Evolutionary conservation across 2,329 filamentous ascomycete species (phyloP), one percentile per base, ranked within the genome.

Genomic region (Arthrinium puccinioides): DNA sequence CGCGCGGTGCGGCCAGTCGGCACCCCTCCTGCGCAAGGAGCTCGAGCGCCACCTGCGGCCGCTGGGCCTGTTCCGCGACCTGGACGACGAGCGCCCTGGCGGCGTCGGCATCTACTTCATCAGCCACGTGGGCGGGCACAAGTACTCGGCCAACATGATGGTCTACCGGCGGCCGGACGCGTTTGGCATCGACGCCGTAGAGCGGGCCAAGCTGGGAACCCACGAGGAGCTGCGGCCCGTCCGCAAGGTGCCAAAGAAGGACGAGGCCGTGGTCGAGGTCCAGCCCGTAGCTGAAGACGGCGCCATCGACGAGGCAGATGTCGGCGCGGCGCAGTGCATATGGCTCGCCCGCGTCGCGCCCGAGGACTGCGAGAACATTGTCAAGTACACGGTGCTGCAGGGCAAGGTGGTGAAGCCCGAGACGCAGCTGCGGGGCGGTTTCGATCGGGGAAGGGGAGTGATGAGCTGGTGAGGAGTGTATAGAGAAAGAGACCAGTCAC

Each of bases 81-180:
- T 92, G 32, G 79, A 94, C 55, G 92, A 98, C 57, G 81, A 88
- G 59, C 69, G 92, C 40, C 87, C 89, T 0, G 90, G 90, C 9
- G 92, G 92, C 10, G 90, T 96, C 6, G 90, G 87, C 1, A 86
- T 98, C 46, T 95, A 95, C 64, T 97, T 96, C 57, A 94, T 97
- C 55, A 90, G 81, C 48, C 92, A 98, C 55, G 88, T 96, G 3
- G 92, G 92, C 20, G 92, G 92, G 0, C 92, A 98, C 68, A 96
- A 96, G 66, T 97, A 94, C 64, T 81, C 82, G 32, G 92, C 92
- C 20, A 98, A 98, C 53, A 79, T 97, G 50, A 85, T 98, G 68
- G 71, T 98, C 2, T 97, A 98, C 60, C 76, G 92, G 9, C 72
- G 74, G 37, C 69, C 66, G 6, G 67, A 78, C 49, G 68, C 74